Evolutionary conservation across 176 grass and related monocot genomes (phyloP).

Genomic region (Thinopyrum elongatum): DNA sequence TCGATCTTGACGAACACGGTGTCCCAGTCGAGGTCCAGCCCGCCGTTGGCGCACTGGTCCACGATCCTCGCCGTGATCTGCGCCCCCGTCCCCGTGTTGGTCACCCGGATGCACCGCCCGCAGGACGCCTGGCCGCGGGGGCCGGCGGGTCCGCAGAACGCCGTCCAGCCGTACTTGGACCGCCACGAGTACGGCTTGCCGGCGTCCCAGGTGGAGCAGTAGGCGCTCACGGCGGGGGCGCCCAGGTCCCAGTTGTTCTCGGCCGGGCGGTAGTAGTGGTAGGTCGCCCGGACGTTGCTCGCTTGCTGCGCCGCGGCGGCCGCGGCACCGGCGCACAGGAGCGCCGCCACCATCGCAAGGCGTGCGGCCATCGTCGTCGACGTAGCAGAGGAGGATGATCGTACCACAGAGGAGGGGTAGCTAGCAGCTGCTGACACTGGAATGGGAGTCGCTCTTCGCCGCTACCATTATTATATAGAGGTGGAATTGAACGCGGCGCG

Average conservation of each 20-base stretch:
- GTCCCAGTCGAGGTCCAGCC: slow-evolving; percentile 49
- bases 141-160: slow-evolving; percentile 64
- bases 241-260: slow-evolving; percentile 36
- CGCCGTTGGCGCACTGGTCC: slow-evolving; percentile 57
- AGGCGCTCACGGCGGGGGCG: slow-evolving; percentile 19
- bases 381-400: background rate
- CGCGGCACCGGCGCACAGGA: background rate
- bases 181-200: slow-evolving; percentile 50
- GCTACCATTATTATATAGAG: background rate
- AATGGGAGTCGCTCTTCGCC: background rate
- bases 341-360: background rate
- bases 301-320: slow-evolving; percentile 21
- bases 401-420: no score
- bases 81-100: slow-evolving; percentile 32
- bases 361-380: background rate
- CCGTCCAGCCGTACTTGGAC: slow-evolving; percentile 71
- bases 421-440: no score
- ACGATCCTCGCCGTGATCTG: slow-evolving; percentile 47
- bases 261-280: slow-evolving; percentile 23
- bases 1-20: slow-evolving; percentile 51
- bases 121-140: slow-evolving; percentile 36
- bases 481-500: background rate
- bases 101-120: slow-evolving; percentile 52
- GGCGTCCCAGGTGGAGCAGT: slow-evolving; percentile 81
- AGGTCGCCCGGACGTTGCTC: slow-evolving; percentile 37